Base-by-base conservation (phyloP, 2,329 filamentous ascomycete genomes). In the Paraphoma sp. region DNA sequence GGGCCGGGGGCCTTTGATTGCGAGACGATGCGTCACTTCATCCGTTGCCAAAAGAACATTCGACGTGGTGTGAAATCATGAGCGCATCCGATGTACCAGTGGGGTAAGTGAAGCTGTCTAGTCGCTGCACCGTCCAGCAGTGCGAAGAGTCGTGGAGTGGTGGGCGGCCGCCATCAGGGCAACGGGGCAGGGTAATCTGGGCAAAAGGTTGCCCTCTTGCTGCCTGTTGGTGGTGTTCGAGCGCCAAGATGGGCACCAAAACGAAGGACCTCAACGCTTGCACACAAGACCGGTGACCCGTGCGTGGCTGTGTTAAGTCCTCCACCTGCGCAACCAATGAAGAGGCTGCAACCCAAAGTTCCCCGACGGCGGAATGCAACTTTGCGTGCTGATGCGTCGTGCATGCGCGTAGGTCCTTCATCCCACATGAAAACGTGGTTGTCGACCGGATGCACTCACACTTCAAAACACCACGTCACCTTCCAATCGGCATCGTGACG, bases 21-120 rank as follows among this genome's bases (percentile, higher is more conserved):
- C 14, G 16, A 42, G 16, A 42, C 16, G 40, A 17, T 11, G 16
- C 14, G 40, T 42, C 40, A 16, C 40, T 17, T 42, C 40, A 17
- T 42, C 40, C 16, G 40, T 17, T 38, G 16, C 38, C 40, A 45
- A 41, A 44, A 44, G 31, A 36, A 44, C 29, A 47, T 9, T 16
- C 29, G 29, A 6, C 11, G 28, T 38, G 7, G 46, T 40, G 36
- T 48, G 29, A 8, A 48, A 45, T 31, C 38, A 53, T 48, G 30
- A 46, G 30, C 29, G 51, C 52, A 51, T 48, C 51, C 17, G 28
- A 16, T 12, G 12, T 14, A 29, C 29, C 29, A 40, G 23, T 40
- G 51, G 51, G 36, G 43, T 46, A 30, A 59, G 56, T 63, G 62
- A 68, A 64, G 65, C 65, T 67, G 55, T 57, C 64, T 64, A 63